Conservation (phyloP, 2,329 filamentous ascomycete species). For the Aspergillus brasiliensis region DNA sequence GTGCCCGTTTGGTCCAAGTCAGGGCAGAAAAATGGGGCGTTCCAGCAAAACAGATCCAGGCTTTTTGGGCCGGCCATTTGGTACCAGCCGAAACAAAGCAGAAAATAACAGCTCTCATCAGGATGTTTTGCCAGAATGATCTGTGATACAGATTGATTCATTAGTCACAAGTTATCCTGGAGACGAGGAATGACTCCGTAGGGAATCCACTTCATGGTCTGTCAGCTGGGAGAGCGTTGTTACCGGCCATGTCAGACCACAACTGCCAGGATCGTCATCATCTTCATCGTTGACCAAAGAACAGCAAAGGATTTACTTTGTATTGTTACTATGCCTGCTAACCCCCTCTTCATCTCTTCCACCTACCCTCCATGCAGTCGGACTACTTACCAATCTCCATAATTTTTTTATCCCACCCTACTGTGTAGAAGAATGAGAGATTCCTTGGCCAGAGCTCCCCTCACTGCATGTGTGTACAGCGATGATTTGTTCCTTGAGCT, state of each 20-base stretch:
- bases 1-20: constrained; percentile 8
- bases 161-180: neutral
- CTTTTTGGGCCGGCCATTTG: neutral
- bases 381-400: constrained; percentile 1
- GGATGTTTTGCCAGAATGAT: neutral
- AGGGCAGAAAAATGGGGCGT: constrained; percentile 7
- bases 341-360: neutral
- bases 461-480: constrained; percentile 23
- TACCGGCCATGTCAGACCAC: neutral
- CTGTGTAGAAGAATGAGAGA: constrained; percentile 6
- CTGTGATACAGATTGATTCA: neutral
- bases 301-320: neutral
- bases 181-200: neutral
- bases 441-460: constrained; percentile 4
- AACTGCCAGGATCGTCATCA: neutral
- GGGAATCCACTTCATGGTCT: neutral
- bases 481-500: constrained; percentile 23
- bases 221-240: neutral
- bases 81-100: neutral
- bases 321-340: no score
- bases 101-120: neutral
- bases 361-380: constrained; percentile 7
- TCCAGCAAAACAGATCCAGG: constrained; percentile 1
- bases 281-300: neutral
- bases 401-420: neutral